phyloP scores from a whole-genome alignment of 2,329 filamentous ascomycete species.

The Fusarium concolor region DNA sequence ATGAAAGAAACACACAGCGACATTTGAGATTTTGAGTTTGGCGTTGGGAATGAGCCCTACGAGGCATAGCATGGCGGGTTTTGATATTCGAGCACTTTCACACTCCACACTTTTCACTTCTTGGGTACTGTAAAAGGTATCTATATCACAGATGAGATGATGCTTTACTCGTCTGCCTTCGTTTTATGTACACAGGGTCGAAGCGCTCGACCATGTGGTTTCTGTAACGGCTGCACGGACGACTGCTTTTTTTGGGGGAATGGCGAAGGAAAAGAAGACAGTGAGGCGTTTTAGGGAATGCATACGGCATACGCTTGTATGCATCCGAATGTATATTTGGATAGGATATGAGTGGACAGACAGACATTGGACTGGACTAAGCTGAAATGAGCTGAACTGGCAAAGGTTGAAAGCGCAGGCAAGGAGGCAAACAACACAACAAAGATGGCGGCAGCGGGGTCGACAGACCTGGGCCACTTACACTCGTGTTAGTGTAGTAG shows the following conservation, averaged over 20 bases:
- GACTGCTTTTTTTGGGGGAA: constrained; percentile 43
- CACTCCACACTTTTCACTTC: constrained; percentile 38
- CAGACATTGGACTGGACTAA: neutral
- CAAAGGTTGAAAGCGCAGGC: constrained; percentile 27
- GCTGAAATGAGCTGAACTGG: neutral
- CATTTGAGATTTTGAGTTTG: constrained; percentile 37
- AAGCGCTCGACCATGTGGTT: constrained; percentile 45
- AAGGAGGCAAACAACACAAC: constrained; percentile 23
- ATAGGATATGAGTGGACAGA: neutral
- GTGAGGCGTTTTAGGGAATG: constrained; percentile 43
- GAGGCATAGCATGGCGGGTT: constrained; percentile 42
- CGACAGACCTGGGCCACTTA: constrained; percentile 20
- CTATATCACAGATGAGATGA: constrained; percentile 15
- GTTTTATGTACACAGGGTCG: constrained; percentile 38
- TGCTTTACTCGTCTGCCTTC: constrained; percentile 31
- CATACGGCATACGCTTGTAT: constrained; percentile 31
- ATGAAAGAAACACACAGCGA: constrained; percentile 16
- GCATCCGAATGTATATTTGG: constrained; percentile 24
- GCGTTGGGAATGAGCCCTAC: constrained; percentile 39
- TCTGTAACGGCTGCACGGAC: constrained; percentile 42
- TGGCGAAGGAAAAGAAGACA: constrained; percentile 39
- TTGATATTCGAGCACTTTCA: constrained; percentile 40
- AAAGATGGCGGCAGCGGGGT: constrained; percentile 37
- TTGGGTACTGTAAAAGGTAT: constrained; percentile 29
- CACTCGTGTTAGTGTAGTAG: constrained; percentile 19